phyloP scores from a whole-genome alignment of 179 eudicot species.

The Spergularia azorica region DNA sequence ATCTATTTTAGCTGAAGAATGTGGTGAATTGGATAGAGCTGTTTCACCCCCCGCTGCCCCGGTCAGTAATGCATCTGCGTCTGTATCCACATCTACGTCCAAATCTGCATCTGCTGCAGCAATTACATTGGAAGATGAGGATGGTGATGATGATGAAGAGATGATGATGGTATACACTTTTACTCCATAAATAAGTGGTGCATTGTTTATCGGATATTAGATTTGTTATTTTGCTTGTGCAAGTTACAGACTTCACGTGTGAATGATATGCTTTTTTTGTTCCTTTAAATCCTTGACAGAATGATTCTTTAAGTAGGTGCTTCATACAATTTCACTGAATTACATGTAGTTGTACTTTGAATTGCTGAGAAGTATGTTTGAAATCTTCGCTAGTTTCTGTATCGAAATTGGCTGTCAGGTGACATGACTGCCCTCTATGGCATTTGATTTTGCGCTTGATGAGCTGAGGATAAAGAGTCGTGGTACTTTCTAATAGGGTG shows the following conservation, averaged over 20 bases:
- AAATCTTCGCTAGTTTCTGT: too few relatives aligned
- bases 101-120: conserved; percentile 59
- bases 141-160: conserved; percentile 79
- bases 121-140: conserved; percentile 41
- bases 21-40: conserved; percentile 35
- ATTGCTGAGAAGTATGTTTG: not conserved
- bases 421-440: not conserved
- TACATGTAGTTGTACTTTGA: not conserved
- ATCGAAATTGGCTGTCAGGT: too few relatives aligned
- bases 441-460: not conserved
- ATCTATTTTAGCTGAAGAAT: conserved; percentile 79
- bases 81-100: conserved; percentile 20
- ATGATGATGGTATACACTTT: conserved; percentile 65
- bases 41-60: conserved; percentile 48
- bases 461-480: not conserved
- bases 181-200: not conserved
- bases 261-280: too few relatives aligned
- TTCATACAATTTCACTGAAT: not conserved
- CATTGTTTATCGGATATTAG: not conserved
- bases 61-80: conserved; percentile 27
- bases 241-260: not conserved
- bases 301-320: not conserved
- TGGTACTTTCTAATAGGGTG: not conserved
- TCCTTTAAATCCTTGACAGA: not conserved
- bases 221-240: not conserved